phyloP scores from a whole-genome alignment of 352 stramenopile genomes.

The Blastocystis sp. region DNA sequence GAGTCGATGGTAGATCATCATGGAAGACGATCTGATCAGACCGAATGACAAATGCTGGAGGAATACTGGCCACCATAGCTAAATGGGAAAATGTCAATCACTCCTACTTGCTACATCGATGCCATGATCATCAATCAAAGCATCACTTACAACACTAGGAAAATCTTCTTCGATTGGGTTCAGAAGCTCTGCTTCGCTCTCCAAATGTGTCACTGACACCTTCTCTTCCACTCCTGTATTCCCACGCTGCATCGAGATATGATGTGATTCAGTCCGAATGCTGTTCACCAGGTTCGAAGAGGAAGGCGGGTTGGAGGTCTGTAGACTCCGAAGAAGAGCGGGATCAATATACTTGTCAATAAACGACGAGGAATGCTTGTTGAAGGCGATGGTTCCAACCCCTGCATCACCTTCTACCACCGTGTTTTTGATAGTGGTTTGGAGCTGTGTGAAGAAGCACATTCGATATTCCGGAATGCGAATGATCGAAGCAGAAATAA shows the following conservation, averaged over 20 bases:
- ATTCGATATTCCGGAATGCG: slow-evolving; percentile 36
- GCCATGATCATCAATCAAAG: background rate
- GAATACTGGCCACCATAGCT: slow-evolving; percentile 22
- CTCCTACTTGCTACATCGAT: background rate
- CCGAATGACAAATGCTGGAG: background rate
- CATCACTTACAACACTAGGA: background rate
- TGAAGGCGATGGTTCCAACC: background rate
- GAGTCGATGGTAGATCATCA: background rate
- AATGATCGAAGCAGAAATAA: background rate
- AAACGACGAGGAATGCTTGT: background rate
- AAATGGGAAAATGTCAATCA: background rate
- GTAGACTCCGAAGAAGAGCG: background rate
- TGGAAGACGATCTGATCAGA: slow-evolving; percentile 43
- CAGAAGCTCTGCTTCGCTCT: background rate
- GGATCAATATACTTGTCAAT: slow-evolving; percentile 45
- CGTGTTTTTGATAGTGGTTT: slow-evolving; percentile 19
- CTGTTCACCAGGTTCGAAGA: background rate
- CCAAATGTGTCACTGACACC: background rate
- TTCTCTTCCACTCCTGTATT: background rate
- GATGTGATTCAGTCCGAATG: background rate
- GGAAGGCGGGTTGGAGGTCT: background rate
- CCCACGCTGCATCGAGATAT: background rate
- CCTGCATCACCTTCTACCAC: background rate
- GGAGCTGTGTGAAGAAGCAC: slow-evolving; percentile 44
- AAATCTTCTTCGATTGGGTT: background rate